These are phyloP conservation scores for Candida nonsorbophila DNA, from an alignment of 805 yeast genomes.

Conservation along the genomic window DNA sequence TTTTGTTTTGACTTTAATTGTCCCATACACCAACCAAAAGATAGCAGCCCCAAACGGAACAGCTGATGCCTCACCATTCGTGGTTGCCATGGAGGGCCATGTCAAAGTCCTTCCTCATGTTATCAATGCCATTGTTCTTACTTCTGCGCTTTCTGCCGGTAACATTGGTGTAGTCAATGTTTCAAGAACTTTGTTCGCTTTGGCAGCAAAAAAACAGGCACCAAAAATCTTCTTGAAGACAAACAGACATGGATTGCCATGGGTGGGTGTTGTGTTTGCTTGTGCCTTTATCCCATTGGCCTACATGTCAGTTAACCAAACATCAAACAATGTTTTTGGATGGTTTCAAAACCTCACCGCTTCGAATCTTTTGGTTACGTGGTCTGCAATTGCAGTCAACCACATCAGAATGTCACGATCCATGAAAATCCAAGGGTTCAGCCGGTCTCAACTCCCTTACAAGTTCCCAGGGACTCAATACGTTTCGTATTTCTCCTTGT, in stretches of 20 bases:
- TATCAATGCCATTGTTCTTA: conserved; percentile 33
- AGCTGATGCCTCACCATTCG: conserved; percentile 35
- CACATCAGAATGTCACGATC: conserved; percentile 53
- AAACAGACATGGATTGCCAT: conserved; percentile 25
- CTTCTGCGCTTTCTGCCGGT: conserved; percentile 36
- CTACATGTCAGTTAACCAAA: conserved; percentile 38
- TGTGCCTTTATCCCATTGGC: conserved; percentile 28
- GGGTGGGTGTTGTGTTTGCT: conserved; percentile 14
- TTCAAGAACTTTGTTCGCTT: conserved; percentile 28
- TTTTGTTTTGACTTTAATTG: conserved; percentile 27
- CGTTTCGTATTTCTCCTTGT: conserved; percentile 25
- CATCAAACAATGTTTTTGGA: conserved; percentile 57
- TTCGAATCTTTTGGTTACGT: conserved; percentile 60
- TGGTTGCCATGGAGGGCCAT: conserved; percentile 30
- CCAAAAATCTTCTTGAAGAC: conserved; percentile 27
- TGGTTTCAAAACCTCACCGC: conserved; percentile 74
- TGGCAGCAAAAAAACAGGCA: conserved; percentile 32
- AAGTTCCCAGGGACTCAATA: conserved; percentile 21
- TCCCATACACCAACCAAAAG: conserved; percentile 20
- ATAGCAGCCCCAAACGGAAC: conserved; percentile 21
- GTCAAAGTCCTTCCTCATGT: conserved; percentile 30
- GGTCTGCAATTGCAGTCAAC: conserved; percentile 50
- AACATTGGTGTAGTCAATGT: conserved; percentile 22
- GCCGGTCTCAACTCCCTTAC: conserved; percentile 16
- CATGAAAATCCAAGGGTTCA: conserved; percentile 12